A percentile compares a stretch with the other conserved stretches of the same genome.
Conservation (phyloP, 2,329 filamentous ascomycete genomes). For the Penicillium sumatraense region DNA sequence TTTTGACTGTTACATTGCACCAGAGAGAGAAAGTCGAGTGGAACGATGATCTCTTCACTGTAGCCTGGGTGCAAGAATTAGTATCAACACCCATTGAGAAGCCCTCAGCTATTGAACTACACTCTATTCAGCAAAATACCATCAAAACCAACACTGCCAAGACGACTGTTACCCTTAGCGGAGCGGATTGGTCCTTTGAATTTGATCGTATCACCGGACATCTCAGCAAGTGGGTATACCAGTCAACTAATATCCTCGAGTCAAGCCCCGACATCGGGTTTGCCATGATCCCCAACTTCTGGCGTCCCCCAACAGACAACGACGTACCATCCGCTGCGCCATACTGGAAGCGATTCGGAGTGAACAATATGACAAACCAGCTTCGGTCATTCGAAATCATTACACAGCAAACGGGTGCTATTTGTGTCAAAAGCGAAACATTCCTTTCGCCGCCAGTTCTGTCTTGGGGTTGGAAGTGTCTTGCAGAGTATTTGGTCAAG, state of each 20-base stretch:
- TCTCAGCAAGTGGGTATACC: slow-evolving; percentile 5
- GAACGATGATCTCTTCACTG: not conserved
- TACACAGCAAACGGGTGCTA: not conserved
- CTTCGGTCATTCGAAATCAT: not conserved
- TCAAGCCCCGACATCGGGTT: not conserved
- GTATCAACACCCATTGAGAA: slow-evolving; percentile 4
- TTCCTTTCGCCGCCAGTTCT: slow-evolving; percentile 28
- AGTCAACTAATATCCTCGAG: not conserved
- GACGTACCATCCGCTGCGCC: slow-evolving; percentile 30
- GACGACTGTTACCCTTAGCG: not conserved
- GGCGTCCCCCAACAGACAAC: slow-evolving; percentile 39
- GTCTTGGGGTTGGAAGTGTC: slow-evolving; percentile 25
- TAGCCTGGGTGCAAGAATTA: slow-evolving; percentile 8
- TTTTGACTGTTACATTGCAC: slow-evolving; percentile 6
- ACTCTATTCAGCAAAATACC: not conserved
- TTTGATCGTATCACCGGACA: slow-evolving; percentile 10
- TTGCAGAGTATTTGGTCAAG: slow-evolving; percentile 18
- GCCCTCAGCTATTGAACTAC: not conserved
- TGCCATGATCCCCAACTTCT: slow-evolving; percentile 30
- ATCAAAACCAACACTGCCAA: slow-evolving; percentile 3
- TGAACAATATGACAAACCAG: slow-evolving; percentile 8
- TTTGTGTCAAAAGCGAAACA: slow-evolving; percentile 17
- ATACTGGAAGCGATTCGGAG: slow-evolving; percentile 33
- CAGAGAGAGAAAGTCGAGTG: slow-evolving; percentile 7
- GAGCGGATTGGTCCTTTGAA: slow-evolving; percentile 10